These are phyloP conservation scores for Cladosporium sp. DNA, from an alignment of 2,329 filamentous ascomycete genomes.

Conservation along the genomic window DNA sequence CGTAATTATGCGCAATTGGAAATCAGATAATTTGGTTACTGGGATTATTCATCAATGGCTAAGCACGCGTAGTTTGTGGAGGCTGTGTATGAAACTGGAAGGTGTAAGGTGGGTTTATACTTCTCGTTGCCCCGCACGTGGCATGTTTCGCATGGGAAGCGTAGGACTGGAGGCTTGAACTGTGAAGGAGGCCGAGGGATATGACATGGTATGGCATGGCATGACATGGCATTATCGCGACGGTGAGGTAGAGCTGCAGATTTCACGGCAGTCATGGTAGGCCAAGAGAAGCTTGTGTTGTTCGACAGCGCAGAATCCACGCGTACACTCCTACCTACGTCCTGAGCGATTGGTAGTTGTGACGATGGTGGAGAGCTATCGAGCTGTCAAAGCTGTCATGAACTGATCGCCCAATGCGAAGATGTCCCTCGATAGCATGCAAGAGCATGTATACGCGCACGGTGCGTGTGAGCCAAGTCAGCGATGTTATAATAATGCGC, in stretches of 20 bases:
- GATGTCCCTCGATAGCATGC: neutral
- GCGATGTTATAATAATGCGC: no score
- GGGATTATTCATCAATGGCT: neutral
- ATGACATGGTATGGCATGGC: neutral
- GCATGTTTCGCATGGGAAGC: neutral
- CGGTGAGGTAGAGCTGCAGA: neutral
- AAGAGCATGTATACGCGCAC: neutral
- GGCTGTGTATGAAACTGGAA: conserved; percentile 12
- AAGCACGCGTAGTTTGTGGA: conserved; percentile 7
- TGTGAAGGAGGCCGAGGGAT: neutral
- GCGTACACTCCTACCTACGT: neutral
- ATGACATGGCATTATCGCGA: neutral
- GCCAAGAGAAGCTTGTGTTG: conserved; percentile 4
- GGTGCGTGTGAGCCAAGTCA: neutral
- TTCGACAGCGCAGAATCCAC: neutral
- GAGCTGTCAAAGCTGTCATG: neutral
- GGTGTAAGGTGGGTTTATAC: neutral
- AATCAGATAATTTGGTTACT: neutral
- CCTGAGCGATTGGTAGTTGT: neutral
- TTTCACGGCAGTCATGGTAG: neutral
- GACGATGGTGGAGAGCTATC: neutral
- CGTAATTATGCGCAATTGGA: neutral
- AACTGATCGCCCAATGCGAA: neutral
- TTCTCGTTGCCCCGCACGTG: neutral
- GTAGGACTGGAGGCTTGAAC: neutral